Percentiles rank a stretch among this genome's conserved stretches.
Conservation (phyloP, 352 stramenopile species). For the Globisporangium nodosum region DNA sequence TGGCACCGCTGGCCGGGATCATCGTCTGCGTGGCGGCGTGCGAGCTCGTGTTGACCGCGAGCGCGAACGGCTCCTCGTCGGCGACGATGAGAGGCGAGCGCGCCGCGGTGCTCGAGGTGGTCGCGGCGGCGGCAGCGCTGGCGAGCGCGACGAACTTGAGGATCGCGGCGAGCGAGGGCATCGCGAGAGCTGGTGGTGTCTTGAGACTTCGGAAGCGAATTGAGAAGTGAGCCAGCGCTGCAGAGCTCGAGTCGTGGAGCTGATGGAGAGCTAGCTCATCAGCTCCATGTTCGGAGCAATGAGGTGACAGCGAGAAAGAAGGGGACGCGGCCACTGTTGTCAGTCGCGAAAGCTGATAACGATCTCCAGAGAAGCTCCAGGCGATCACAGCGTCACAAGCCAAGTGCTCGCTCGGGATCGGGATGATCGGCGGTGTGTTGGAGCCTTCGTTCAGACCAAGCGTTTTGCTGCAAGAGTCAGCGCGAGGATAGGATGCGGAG, state of each 20-base stretch:
- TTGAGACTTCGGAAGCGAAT: neutral
- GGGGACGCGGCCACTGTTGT: neutral
- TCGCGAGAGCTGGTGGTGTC: neutral
- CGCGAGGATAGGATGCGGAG: no score
- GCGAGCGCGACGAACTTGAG: conserved; percentile 2
- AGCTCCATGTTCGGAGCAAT: no score
- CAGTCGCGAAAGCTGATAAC: neutral
- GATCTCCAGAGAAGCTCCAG: neutral
- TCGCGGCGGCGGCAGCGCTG: neutral
- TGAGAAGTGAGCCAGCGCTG: neutral
- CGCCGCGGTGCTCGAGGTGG: neutral
- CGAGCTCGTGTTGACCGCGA: conserved; percentile 20
- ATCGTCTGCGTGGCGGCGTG: conserved; percentile 13
- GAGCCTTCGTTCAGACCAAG: no score
- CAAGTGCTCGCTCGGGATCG: no score
- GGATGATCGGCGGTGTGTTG: no score
- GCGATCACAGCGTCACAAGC: no score
- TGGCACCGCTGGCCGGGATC: conserved; percentile 15
- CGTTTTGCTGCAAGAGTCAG: no score
- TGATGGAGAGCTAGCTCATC: neutral
- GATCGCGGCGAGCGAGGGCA: neutral
- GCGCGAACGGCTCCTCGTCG: conserved; percentile 14
- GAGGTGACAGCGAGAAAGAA: neutral
- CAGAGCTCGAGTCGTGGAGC: neutral
- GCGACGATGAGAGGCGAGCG: conserved; percentile 17